phyloP scores from a whole-genome alignment of 495 filamentous ascomycete genomes.

The Hypoxylon lienhwacheense region DNA sequence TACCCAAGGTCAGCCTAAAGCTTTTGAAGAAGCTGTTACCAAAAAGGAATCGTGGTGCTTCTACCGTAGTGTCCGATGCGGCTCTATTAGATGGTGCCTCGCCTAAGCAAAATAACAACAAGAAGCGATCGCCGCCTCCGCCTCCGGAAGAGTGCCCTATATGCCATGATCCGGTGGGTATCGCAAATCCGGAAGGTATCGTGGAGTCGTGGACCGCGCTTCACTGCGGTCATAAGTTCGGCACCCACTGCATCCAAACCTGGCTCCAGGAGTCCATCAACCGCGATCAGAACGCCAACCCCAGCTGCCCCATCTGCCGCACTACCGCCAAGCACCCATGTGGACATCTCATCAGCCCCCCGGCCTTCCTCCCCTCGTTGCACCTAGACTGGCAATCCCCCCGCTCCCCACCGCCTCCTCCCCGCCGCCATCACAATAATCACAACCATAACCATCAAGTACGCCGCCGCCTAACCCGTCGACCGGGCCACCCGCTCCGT shows the following conservation, averaged over 20 bases:
- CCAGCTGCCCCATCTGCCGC: slow-evolving; percentile 48
- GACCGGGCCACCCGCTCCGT: slow-evolving; percentile 21
- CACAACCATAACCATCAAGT: slow-evolving; percentile 26
- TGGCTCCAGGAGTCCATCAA: slow-evolving; percentile 42
- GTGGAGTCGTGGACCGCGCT: slow-evolving; percentile 47
- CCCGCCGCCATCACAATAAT: slow-evolving; percentile 10
- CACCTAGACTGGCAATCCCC: slow-evolving; percentile 23
- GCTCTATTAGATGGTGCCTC: slow-evolving; percentile 1
- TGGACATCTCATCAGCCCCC: slow-evolving; percentile 42
- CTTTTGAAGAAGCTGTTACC: slow-evolving; percentile 35
- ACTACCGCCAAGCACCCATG: slow-evolving; percentile 43
- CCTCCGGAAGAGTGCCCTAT: slow-evolving; percentile 46
- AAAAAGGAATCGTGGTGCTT: not conserved
- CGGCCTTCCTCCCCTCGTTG: slow-evolving; percentile 10
- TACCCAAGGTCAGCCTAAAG: slow-evolving; percentile 30
- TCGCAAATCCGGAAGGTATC: slow-evolving; percentile 41
- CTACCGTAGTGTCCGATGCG: not conserved
- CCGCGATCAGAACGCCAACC: slow-evolving; percentile 40
- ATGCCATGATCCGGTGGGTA: slow-evolving; percentile 48
- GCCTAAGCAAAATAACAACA: slow-evolving; percentile 16
- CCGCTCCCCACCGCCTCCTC: slow-evolving; percentile 27
- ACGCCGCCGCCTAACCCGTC: slow-evolving; percentile 34
- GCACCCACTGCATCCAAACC: slow-evolving; percentile 50
- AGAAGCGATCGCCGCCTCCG: slow-evolving; percentile 7
- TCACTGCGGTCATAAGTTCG: slow-evolving; percentile 51